Percentiles rank a stretch among this genome's conserved stretches.
Conservation (phyloP, 2,329 filamentous ascomycete genomes). For the Penicillium sp. region DNA sequence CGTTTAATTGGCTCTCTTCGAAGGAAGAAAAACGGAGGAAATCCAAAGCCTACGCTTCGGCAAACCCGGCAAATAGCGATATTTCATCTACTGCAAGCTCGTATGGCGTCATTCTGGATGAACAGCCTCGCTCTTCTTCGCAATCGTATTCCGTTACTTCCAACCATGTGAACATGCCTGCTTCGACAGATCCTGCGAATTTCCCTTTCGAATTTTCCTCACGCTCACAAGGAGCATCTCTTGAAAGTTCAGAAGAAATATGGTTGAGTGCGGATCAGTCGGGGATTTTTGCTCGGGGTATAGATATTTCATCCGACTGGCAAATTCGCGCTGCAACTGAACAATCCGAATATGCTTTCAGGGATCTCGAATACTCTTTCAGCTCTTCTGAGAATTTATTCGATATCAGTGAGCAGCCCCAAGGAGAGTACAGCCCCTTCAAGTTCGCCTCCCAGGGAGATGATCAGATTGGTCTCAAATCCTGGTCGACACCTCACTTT, state of each 20-base stretch:
- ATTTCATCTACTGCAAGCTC: neutral
- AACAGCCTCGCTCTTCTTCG: neutral
- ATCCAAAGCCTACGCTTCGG: neutral
- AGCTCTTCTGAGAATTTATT: neutral
- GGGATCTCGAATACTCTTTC: neutral
- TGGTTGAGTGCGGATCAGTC: neutral
- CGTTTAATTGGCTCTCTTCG: conserved; percentile 42
- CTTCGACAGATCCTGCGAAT: neutral
- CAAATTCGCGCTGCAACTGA: neutral
- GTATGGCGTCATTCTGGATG: conserved; percentile 2
- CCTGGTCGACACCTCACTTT: neutral
- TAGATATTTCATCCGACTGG: conserved; percentile 2
- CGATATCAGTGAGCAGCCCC: neutral
- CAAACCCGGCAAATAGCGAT: no score
- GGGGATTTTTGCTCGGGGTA: neutral
- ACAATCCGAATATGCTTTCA: conserved; percentile 1
- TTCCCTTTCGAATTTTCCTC: neutral
- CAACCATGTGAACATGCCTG: neutral
- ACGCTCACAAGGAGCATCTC: neutral
- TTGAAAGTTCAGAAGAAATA: neutral
- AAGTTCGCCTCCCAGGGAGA: neutral
- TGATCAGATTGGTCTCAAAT: neutral
- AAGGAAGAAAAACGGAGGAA: conserved; percentile 15
- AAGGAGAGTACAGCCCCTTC: neutral
- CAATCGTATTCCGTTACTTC: conserved; percentile 9